Evolutionary conservation across 768 basidiomycete species (phyloP), one percentile per base, ranked within the genome.

Genomic region (Strobilomyces dryophilus): DNA sequence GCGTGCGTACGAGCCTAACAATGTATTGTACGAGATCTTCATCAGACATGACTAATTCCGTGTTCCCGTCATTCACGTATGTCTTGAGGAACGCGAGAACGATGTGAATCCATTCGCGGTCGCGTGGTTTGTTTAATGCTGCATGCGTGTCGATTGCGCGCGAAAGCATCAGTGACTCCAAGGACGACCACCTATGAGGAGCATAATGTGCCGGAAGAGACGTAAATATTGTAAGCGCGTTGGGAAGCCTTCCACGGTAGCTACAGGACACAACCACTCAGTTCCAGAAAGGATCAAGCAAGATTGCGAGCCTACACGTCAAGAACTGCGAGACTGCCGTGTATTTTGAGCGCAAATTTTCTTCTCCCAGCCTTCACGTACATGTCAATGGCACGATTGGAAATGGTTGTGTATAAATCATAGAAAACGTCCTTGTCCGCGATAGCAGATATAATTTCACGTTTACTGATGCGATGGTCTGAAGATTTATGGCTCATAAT

Each of bases 131-230:
- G 14, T 76, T 69, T n/a, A 86, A 69, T 20, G 74, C 65, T 2
- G 71, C 66, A 61, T 93, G 85, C 0, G 84, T 81, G 56, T 85
- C 81, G 36, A 95, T 72, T 1, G 89, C 88, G 45, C 79, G 79
- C 12, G 83, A 83, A 18, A 92, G 78, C 81, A 92, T 89, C 59
- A 82, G 83, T 3, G 84, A 84, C 62, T 93, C 87, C 42, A 93
- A 70, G 9, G 85, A 85, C 24, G 82, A 79, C 92, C 92, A 94
- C 64, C 77, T 77, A 65, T 89, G 85, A 8, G 88, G 87, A 0
- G 85, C 82, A 67, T 92, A 93, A 62, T 92, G 90, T 10, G 86
- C 87, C 1, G 92, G 88, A n/a, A 95, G 76, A 2, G 87, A 87
- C 0, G 82, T 78, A 64, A 83, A 95, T 39, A 86, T 83, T 21